Evolutionary conservation across 148 eudicot species (phyloP).

Genomic region (Rheum nobile): DNA sequence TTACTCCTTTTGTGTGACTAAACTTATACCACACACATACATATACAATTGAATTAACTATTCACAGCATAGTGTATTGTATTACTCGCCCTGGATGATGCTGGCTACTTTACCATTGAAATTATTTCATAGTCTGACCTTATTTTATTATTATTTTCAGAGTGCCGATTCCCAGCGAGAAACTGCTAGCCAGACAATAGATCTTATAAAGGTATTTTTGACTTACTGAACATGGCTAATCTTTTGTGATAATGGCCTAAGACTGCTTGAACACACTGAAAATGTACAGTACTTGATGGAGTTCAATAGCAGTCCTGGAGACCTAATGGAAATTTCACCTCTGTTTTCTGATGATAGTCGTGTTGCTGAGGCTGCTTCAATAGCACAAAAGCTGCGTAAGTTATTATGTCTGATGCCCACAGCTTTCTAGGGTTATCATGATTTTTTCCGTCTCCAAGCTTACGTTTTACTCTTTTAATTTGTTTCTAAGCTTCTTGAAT

Average conservation of each 20-base stretch:
- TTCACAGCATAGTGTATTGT: not conserved
- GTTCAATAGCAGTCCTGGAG: slow-evolving; percentile 97
- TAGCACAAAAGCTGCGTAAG: slow-evolving; percentile 98
- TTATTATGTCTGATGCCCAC: slow-evolving; percentile 10
- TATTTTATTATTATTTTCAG: slow-evolving; percentile 26
- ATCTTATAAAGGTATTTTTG: slow-evolving; percentile 74
- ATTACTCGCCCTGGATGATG: not conserved
- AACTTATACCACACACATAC: not conserved
- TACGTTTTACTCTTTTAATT: no score
- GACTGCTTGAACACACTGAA: slow-evolving; percentile 12
- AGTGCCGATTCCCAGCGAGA: slow-evolving; percentile 99
- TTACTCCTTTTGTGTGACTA: not conserved
- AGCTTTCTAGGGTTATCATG: not conserved
- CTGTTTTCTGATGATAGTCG: slow-evolving; percentile 97
- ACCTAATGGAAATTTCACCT: slow-evolving; percentile 96
- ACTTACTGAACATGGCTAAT: slow-evolving; percentile 8
- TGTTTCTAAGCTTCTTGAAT: not conserved
- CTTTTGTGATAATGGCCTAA: slow-evolving; percentile 6
- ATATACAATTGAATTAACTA: not conserved
- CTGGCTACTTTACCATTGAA: not conserved
- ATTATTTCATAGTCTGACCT: not conserved
- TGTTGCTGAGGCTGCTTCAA: slow-evolving; percentile 99
- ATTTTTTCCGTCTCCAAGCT: not conserved
- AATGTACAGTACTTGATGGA: slow-evolving; percentile 90
- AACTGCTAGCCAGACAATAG: slow-evolving; percentile 93